Conservation (phyloP, 805 yeast species). For the Candida krabiensis region DNA sequence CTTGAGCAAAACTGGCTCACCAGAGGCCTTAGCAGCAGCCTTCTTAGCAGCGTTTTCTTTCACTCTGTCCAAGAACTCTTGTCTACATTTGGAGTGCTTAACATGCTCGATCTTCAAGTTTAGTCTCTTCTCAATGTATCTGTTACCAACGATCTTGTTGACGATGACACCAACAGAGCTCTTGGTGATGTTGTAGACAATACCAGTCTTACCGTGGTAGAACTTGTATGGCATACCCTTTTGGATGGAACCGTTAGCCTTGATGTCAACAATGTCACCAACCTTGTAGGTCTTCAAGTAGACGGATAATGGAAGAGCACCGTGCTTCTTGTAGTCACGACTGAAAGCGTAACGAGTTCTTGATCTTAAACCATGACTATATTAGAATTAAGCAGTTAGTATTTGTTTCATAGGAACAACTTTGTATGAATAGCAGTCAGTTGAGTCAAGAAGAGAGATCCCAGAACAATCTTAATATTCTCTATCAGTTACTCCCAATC, state of each 20-base stretch:
- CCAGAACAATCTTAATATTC: too few relatives aligned
- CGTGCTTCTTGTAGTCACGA: slow-evolving; percentile 99
- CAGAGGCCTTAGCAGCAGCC: slow-evolving; percentile 92
- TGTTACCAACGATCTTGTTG: slow-evolving; percentile 98
- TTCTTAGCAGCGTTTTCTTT: slow-evolving; percentile 93
- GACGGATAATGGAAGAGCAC: slow-evolving; percentile 90
- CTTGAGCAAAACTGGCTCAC: slow-evolving; percentile 88
- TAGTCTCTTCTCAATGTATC: slow-evolving; percentile 98
- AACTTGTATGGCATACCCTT: slow-evolving; percentile 99
- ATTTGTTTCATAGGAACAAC: too few relatives aligned
- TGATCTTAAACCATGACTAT: slow-evolving; percentile 98
- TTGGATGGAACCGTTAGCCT: slow-evolving; percentile 98
- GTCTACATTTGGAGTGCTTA: slow-evolving; percentile 99
- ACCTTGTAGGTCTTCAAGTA: slow-evolving; percentile 98
- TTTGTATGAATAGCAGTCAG: too few relatives aligned
- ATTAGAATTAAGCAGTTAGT: slow-evolving; percentile 15
- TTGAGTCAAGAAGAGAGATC: too few relatives aligned
- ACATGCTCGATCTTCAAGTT: slow-evolving; percentile 98
- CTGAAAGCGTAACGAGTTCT: slow-evolving; percentile 99
- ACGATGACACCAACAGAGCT: slow-evolving; percentile 96
- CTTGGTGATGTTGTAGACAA: slow-evolving; percentile 98
- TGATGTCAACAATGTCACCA: slow-evolving; percentile 99
- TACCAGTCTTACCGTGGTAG: slow-evolving; percentile 99
- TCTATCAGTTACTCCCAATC: too few relatives aligned
- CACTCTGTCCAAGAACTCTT: slow-evolving; percentile 98